These are phyloP conservation scores for Aquilaria sinensis DNA, from an alignment of 345 rosid species.

Conservation along the genomic window DNA sequence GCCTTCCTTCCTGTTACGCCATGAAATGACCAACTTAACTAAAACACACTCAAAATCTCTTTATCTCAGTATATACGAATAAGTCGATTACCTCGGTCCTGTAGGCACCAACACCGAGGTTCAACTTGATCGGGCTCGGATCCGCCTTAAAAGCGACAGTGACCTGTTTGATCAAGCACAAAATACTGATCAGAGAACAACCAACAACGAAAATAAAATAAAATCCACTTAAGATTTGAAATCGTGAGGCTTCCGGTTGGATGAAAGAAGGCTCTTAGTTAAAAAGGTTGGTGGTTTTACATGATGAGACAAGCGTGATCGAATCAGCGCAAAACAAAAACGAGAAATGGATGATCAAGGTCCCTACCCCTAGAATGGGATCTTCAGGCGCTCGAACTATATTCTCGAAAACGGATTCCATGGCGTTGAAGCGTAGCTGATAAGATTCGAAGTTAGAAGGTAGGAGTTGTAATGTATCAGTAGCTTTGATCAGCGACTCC, in stretches of 20 bases:
- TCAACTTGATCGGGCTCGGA: constrained; percentile 75
- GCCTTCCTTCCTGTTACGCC: constrained; percentile 78
- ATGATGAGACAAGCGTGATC: constrained; percentile 5
- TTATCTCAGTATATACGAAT: neutral
- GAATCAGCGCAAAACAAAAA: constrained; percentile 6
- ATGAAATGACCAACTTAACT: constrained; percentile 4
- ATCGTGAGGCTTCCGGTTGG: neutral
- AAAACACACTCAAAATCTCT: neutral
- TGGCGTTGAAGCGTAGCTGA: constrained; percentile 1
- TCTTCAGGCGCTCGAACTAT: constrained; percentile 57
- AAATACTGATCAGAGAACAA: neutral
- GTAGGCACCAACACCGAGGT: constrained; percentile 96
- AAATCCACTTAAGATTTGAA: neutral
- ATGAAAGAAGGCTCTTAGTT: neutral
- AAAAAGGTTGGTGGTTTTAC: neutral
- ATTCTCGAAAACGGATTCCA: constrained; percentile 46
- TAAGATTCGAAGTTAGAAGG: too few species aligned
- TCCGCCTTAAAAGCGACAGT: constrained; percentile 95
- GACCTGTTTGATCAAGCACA: constrained; percentile 38
- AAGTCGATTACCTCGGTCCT: constrained; percentile 69
- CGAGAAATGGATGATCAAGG: neutral
- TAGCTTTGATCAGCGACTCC: too few species aligned
- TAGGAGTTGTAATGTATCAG: too few species aligned
- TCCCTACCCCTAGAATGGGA: constrained; percentile 57
- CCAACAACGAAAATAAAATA: neutral